Evolutionary conservation across 2,329 filamentous ascomycete species (phyloP).

Genomic region (Talaromyces sp.): DNA sequence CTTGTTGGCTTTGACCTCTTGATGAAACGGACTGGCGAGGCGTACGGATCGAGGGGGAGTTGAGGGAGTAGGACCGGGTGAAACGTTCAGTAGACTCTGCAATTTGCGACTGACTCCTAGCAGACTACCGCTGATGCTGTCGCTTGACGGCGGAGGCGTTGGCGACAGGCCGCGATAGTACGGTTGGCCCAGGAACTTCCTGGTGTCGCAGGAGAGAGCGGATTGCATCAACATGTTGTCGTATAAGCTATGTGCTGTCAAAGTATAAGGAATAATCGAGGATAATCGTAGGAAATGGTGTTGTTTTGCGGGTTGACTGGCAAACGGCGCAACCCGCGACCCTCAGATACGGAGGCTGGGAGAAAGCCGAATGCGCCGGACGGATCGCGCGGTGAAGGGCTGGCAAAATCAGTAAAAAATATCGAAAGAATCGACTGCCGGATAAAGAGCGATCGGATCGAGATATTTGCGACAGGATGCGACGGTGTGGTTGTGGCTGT

Average conservation of each 20-base stretch:
- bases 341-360: constrained; percentile 18
- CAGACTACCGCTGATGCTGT: constrained; percentile 39
- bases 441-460: constrained; percentile 11
- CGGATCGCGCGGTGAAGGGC: neutral
- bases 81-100: constrained; percentile 43
- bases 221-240: constrained; percentile 47
- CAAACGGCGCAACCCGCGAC: constrained; percentile 17
- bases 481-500: constrained; percentile 16
- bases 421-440: neutral
- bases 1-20: constrained; percentile 23
- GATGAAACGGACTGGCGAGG: constrained; percentile 42
- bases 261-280: neutral
- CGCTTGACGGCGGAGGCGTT: constrained; percentile 41
- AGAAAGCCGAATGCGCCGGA: constrained; percentile 19
- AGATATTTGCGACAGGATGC: constrained; percentile 12
- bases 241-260: neutral
- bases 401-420: constrained; percentile 1
- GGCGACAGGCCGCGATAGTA: constrained; percentile 39
- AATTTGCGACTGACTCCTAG: constrained; percentile 45
- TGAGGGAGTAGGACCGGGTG: constrained; percentile 33
- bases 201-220: constrained; percentile 46
- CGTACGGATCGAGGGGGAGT: constrained; percentile 38
- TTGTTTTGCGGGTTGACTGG: neutral
- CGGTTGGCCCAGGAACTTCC: constrained; percentile 34
- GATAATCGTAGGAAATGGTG: neutral